Conservation (phyloP, 148 eudicot genomes). For the Oxyria digyna region DNA sequence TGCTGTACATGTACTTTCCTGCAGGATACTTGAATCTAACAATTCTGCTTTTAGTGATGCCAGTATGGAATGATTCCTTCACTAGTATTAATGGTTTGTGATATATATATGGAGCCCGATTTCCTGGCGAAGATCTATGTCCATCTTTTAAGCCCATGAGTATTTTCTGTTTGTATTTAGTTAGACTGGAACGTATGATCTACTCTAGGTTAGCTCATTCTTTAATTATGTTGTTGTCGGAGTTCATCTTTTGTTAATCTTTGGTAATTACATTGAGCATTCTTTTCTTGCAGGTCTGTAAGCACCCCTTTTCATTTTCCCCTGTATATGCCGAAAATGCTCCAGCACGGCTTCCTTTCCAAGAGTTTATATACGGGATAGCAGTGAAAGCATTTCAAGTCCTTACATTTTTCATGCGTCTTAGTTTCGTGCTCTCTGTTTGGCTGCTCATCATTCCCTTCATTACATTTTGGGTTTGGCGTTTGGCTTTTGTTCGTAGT, state of each 20-base stretch:
- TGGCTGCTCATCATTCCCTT: conserved; percentile 95
- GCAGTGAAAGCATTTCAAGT: conserved; percentile 80
- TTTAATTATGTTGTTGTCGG: background rate
- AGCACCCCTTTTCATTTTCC: conserved; percentile 88
- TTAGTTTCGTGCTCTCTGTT: conserved; percentile 85
- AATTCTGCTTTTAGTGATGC: background rate
- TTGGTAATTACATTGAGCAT: background rate
- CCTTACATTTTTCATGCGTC: conserved; percentile 81
- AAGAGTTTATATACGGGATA: conserved; percentile 78
- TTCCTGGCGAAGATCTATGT: background rate
- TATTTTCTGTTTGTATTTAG: background rate
- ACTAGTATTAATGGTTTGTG: background rate
- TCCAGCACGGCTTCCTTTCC: conserved; percentile 83
- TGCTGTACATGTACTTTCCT: background rate
- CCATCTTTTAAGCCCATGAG: background rate
- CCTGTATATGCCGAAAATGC: conserved; percentile 94
- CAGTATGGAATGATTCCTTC: background rate
- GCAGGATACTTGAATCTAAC: background rate
- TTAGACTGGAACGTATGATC: background rate
- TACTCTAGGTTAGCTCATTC: background rate
- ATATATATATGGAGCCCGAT: background rate
- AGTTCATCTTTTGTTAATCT: background rate
- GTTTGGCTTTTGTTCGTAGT: conserved; percentile 79
- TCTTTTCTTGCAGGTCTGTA: conserved; percentile 69
- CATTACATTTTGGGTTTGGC: conserved; percentile 97